These are phyloP conservation scores for Ascochyta pisi DNA, from an alignment of 2,329 filamentous ascomycete genomes.

Conservation along the genomic window DNA sequence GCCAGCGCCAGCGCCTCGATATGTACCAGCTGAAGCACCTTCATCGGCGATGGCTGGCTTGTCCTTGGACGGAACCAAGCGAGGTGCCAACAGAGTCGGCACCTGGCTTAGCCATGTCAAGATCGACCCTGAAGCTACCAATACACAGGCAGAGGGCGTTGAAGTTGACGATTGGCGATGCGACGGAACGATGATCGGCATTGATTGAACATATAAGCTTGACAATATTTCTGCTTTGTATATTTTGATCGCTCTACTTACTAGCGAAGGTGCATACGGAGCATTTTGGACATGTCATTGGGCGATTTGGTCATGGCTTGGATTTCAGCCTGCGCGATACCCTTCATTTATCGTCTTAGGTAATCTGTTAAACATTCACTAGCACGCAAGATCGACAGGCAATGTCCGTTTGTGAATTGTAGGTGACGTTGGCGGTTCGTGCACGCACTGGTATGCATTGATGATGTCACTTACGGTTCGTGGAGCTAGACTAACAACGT, in stretches of 20 bases:
- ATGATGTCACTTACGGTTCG: constrained; percentile 8
- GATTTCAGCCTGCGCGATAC: constrained; percentile 10
- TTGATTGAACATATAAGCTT: constrained; percentile 33
- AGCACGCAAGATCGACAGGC: constrained; percentile 1
- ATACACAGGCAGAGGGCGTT: constrained; percentile 39
- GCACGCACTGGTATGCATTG: constrained; percentile 5
- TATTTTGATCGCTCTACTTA: constrained; percentile 13
- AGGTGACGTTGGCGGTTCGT: constrained; percentile 7
- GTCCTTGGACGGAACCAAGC: constrained; percentile 44
- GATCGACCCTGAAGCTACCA: constrained; percentile 46
- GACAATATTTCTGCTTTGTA: constrained; percentile 13
- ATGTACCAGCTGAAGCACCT: constrained; percentile 24
- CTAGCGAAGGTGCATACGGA: constrained; percentile 18
- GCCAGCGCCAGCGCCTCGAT: constrained; percentile 19
- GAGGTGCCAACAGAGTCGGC: constrained; percentile 47
- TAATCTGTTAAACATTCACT: neutral
- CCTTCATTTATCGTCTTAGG: constrained; percentile 10
- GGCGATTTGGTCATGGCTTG: neutral
- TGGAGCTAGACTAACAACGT: neutral
- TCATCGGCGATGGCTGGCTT: constrained; percentile 49
- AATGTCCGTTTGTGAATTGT: constrained; percentile 3
- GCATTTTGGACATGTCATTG: constrained; percentile 12
- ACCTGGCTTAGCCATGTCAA: constrained; percentile 49
- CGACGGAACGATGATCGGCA: constrained; percentile 46
- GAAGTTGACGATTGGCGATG: constrained; percentile 47